phyloP scores from a whole-genome alignment of 495 filamentous ascomycete species.

The Hypoxylon intermedium region DNA sequence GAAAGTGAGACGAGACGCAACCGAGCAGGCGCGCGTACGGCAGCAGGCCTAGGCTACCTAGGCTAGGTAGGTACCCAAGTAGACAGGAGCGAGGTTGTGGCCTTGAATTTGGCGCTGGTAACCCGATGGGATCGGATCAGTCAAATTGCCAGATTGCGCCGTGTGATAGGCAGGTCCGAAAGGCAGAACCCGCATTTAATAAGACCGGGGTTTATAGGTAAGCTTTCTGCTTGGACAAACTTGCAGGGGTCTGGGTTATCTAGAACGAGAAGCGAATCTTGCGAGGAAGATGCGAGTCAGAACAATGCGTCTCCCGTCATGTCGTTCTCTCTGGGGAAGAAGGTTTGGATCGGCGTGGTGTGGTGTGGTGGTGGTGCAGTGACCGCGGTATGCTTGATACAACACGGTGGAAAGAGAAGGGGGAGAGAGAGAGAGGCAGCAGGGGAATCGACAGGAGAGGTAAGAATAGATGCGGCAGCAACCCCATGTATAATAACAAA shows the following conservation, averaged over 20 bases:
- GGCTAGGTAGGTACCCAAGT: background rate
- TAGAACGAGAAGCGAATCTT: slow-evolving; percentile 33
- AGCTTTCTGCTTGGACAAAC: slow-evolving; percentile 39
- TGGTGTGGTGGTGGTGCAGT: slow-evolving; percentile 2
- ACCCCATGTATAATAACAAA: too few relatives aligned
- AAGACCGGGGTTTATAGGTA: slow-evolving; percentile 36
- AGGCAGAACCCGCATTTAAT: slow-evolving; percentile 36
- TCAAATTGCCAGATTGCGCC: slow-evolving; percentile 42
- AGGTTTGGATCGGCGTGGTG: background rate
- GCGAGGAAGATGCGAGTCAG: slow-evolving; percentile 26
- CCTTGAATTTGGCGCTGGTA: slow-evolving; percentile 35
- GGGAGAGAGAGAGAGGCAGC: background rate
- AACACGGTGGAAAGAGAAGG: background rate
- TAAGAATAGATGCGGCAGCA: too few relatives aligned
- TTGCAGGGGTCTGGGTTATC: slow-evolving; percentile 34
- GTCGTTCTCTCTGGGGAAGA: slow-evolving; percentile 12
- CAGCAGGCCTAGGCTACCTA: slow-evolving; percentile 5
- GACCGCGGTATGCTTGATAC: slow-evolving; percentile 3
- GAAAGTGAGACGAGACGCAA: background rate
- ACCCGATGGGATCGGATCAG: slow-evolving; percentile 41
- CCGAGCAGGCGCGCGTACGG: too few relatives aligned
- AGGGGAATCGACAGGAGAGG: too few relatives aligned
- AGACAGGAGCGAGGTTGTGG: slow-evolving; percentile 14
- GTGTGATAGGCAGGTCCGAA: slow-evolving; percentile 39
- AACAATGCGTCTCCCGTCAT: slow-evolving; percentile 31